These are phyloP conservation scores for Marasmius fiardii DNA, from an alignment of 1,284 basidiomycete species.

Conservation along the genomic window DNA sequence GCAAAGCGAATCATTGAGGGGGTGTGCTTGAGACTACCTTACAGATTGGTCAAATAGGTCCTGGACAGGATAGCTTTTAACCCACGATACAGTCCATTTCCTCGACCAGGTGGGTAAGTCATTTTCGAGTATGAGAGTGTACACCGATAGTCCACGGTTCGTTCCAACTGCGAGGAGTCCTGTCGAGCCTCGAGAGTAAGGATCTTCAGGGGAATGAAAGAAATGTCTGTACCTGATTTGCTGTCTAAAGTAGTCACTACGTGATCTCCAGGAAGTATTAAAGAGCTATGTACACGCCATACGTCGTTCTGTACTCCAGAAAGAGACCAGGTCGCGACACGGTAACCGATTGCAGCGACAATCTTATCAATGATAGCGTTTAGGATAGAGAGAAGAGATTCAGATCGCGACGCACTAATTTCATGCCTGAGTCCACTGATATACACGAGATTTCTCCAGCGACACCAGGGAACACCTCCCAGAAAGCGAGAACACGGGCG, in stretches of 20 bases:
- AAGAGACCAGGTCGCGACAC: conserved; percentile 71
- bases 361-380: conserved; percentile 41
- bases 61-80: conserved; percentile 7
- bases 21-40: conserved; percentile 25
- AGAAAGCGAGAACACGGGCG: conserved; percentile 66
- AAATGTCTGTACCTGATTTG: conserved; percentile 51
- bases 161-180: conserved; percentile 71
- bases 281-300: conserved; percentile 80
- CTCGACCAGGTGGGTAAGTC: conserved; percentile 76
- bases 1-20: conserved; percentile 59
- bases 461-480: conserved; percentile 68
- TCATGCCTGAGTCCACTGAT: conserved; percentile 71
- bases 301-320: conserved; percentile 56
- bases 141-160: conserved; percentile 55
- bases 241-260: conserved; percentile 62
- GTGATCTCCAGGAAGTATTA: conserved; percentile 54
- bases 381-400: conserved; percentile 9
- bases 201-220: conserved; percentile 3
- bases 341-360: conserved; percentile 61
- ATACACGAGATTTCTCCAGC: conserved; percentile 53
- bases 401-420: conserved; percentile 52
- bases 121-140: conserved; percentile 72
- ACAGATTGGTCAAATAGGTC: conserved; percentile 10
- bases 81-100: conserved; percentile 69
- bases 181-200: conserved; percentile 34